These are phyloP conservation scores for Setaria viridis DNA, from an alignment of 202 grass and related monocot genomes.

Conservation along the genomic window DNA sequence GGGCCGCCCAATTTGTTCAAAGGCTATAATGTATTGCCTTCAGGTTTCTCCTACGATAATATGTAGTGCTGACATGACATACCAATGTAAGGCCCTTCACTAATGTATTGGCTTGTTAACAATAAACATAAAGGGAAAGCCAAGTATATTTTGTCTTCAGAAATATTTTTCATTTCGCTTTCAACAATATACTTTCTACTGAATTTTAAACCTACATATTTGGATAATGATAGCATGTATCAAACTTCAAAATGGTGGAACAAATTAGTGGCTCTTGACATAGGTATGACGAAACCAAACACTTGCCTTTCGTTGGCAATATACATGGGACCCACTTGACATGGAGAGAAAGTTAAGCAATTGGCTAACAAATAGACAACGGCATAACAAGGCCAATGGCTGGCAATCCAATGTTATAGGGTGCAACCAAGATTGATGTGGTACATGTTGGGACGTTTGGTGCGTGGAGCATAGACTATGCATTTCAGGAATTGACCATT, in stretches of 20 bases:
- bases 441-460: not conserved
- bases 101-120: not conserved
- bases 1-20: constrained; percentile 8
- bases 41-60: not conserved
- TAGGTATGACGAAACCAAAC: constrained; percentile 26
- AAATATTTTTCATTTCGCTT: not conserved
- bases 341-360: constrained; percentile 16
- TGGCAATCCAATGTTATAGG: constrained; percentile 4
- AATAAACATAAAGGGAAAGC: not conserved
- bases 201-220: constrained; percentile 1
- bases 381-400: constrained; percentile 17
- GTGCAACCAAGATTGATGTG: constrained; percentile 2
- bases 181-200: constrained; percentile 9
- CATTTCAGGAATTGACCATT: constrained; percentile 27
- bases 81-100: not conserved
- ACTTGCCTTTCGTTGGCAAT: constrained; percentile 4
- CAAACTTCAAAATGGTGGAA: not conserved
- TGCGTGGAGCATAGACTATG: not conserved
- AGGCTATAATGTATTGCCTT: not conserved
- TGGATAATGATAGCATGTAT: not conserved
- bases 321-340: constrained; percentile 15
- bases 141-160: not conserved
- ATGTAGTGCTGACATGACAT: not conserved
- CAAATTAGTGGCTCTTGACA: constrained; percentile 19
- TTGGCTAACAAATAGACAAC: constrained; percentile 15